These are phyloP conservation scores for Salix exigua DNA, from an alignment of 345 rosid genomes.

Conservation along the genomic window DNA sequence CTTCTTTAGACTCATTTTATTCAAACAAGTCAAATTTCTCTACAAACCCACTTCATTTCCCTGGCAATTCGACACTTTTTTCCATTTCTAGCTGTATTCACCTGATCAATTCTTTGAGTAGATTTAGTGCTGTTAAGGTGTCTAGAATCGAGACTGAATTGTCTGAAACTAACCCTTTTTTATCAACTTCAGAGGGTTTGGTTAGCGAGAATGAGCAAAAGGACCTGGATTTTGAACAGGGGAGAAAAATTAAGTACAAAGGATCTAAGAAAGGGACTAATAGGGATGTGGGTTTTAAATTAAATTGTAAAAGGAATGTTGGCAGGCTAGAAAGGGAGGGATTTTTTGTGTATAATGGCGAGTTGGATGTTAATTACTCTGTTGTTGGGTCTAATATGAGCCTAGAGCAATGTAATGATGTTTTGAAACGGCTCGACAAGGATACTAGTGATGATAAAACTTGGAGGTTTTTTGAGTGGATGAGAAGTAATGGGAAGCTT, in stretches of 20 bases:
- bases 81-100: slow-evolving; percentile 29
- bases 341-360: slow-evolving; percentile 37
- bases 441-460: slow-evolving; percentile 45
- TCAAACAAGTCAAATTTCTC: slow-evolving; percentile 46
- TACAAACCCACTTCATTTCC: slow-evolving; percentile 35
- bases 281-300: slow-evolving; percentile 33
- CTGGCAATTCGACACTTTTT: slow-evolving; percentile 36
- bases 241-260: slow-evolving; percentile 8
- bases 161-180: slow-evolving; percentile 22
- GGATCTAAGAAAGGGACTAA: slow-evolving; percentile 27
- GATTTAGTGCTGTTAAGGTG: slow-evolving; percentile 34
- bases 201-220: slow-evolving; percentile 23
- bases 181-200: slow-evolving; percentile 15
- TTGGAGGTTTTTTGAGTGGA: slow-evolving; percentile 71
- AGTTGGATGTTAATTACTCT: slow-evolving; percentile 54
- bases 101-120: slow-evolving; percentile 32
- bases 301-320: slow-evolving; percentile 29
- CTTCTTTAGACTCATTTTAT: slow-evolving; percentile 46
- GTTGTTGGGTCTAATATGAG: slow-evolving; percentile 42
- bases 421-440: slow-evolving; percentile 67
- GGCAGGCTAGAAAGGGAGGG: slow-evolving; percentile 25
- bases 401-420: slow-evolving; percentile 49
- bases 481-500: slow-evolving; percentile 63
- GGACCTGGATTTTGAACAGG: slow-evolving; percentile 16
- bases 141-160: slow-evolving; percentile 37